A percentile compares a stretch with the other conserved stretches of the same genome.
phyloP scores from a whole-genome alignment of 2,329 filamentous ascomycete genomes.

The Aspergillus oerlinghausenensis region DNA sequence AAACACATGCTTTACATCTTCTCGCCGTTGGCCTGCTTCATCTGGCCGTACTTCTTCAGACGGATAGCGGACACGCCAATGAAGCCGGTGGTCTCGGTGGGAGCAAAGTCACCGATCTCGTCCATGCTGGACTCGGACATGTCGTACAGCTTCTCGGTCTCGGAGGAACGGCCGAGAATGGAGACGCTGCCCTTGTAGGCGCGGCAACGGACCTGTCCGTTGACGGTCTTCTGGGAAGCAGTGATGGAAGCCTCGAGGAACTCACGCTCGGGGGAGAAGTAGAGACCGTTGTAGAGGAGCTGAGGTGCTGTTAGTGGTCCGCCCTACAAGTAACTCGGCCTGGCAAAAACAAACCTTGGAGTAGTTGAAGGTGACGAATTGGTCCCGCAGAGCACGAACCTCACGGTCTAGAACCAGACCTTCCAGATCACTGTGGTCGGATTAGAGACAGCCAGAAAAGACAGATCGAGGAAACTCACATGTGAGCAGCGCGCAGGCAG shows the following conservation, averaged over 20 bases:
- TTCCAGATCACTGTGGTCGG: slow-evolving; percentile 19
- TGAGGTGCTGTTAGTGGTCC: background rate
- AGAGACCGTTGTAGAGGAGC: slow-evolving; percentile 22
- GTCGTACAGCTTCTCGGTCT: slow-evolving; percentile 67
- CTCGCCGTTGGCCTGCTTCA: slow-evolving; percentile 35
- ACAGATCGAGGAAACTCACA: slow-evolving; percentile 23
- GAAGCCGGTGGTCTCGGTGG: slow-evolving; percentile 63
- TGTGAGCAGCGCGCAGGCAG: slow-evolving; percentile 30
- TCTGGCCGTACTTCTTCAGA: slow-evolving; percentile 44
- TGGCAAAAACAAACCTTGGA: slow-evolving; percentile 52
- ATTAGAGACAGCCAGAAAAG: slow-evolving; percentile 2
- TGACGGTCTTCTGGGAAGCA: slow-evolving; percentile 56
- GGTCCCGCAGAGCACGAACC: slow-evolving; percentile 64
- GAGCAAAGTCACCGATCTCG: slow-evolving; percentile 63
- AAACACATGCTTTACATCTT: slow-evolving; percentile 16
- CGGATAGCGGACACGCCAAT: slow-evolving; percentile 35
- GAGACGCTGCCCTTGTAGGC: slow-evolving; percentile 63
- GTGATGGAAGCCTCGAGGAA: slow-evolving; percentile 64
- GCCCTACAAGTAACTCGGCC: slow-evolving; percentile 40
- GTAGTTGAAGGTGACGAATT: slow-evolving; percentile 64
- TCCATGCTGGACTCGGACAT: slow-evolving; percentile 66
- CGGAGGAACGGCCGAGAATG: slow-evolving; percentile 49
- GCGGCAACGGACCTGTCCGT: slow-evolving; percentile 58
- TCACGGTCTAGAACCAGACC: slow-evolving; percentile 65
- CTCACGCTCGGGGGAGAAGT: slow-evolving; percentile 68